Evolutionary conservation across 108 stramenopile genomes (phyloP).

Genomic region (Nannochloropsis salina): DNA sequence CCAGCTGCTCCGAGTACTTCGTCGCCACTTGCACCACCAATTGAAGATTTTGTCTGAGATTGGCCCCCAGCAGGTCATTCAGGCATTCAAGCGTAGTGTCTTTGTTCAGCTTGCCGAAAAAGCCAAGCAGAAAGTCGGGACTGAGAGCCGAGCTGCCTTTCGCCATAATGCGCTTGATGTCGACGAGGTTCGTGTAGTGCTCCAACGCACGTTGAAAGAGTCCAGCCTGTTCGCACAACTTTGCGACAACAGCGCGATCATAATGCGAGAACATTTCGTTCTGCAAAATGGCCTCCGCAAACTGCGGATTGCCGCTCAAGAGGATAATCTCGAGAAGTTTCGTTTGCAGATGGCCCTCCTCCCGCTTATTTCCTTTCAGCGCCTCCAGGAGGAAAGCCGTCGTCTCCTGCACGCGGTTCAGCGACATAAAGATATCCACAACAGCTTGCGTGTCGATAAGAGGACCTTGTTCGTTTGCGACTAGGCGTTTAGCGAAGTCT

Average conservation of each 20-base stretch:
- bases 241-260: constrained; percentile 90
- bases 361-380: constrained; percentile 86
- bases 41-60: constrained; percentile 78
- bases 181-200: constrained; percentile 93
- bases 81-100: constrained; percentile 86
- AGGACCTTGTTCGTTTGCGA: constrained; percentile 74
- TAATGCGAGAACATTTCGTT: constrained; percentile 97
- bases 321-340: constrained; percentile 99
- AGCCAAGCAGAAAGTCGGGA: constrained; percentile 88
- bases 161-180: constrained; percentile 88
- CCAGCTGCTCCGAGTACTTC: constrained; percentile 97
- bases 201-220: constrained; percentile 99
- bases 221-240: constrained; percentile 92
- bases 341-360: constrained; percentile 98
- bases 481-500: constrained; percentile 85
- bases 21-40: constrained; percentile 93
- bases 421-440: constrained; percentile 92
- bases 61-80: constrained; percentile 88
- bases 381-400: constrained; percentile 97
- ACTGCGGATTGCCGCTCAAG: constrained; percentile 94
- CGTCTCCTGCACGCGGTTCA: constrained; percentile 92
- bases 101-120: constrained; percentile 88
- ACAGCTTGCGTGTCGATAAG: constrained; percentile 92
- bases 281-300: constrained; percentile 98
- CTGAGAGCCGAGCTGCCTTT: constrained; percentile 92